Base-by-base conservation (phyloP, 495 filamentous ascomycete genomes). In the Baudoinia panamericana region DNA sequence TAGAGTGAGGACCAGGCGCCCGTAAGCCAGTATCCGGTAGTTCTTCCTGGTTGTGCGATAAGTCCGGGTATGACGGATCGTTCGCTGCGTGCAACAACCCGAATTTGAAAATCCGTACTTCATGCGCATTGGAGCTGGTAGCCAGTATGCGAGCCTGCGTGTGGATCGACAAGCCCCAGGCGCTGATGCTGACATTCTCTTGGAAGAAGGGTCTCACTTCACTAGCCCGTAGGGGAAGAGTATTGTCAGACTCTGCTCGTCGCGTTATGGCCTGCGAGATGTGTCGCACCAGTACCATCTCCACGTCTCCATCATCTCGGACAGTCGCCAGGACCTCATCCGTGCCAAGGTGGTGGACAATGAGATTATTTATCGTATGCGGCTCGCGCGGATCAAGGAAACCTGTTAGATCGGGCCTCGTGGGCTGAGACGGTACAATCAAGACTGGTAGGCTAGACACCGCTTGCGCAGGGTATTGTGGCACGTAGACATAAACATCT, bases 131-230 rank as follows among this genome's bases (percentile, higher is more conserved):
- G 0, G 81, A 73, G 39, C 78, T 76, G 13, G 88, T 78, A 0
- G 86, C 90, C 38, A 97, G 72, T 26, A 94, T 58, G 2, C 85
- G 70, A 10, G 79, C 77, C 44, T 76, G 65, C 46, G 78, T 73
- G 51, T 96, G 88, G 11, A 90, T 71, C 5, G 88, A 82, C 25
- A 97, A 54, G 0, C 90, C 90, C 90, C 90, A 97, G 3, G 84
- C 88, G 43, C 82, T 87, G 19, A 55, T 60, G 1, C 68, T 72
- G 15, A 95, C 84, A 57, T 79, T 80, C 38, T 79, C 69, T 50
- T 75, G 70, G 41, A 92, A 83, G 56, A 87, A 81, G 0, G 75
- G 67, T 35, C 59, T 56, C 33, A 48, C 54, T 16, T 62, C 33
- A 22, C 43, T 36, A 25, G 38, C 30, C 8, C 22, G 24, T 3